Evolutionary conservation across 139 green algal genomes (phyloP).

Genomic region (Chlorella sorokiniana): DNA sequence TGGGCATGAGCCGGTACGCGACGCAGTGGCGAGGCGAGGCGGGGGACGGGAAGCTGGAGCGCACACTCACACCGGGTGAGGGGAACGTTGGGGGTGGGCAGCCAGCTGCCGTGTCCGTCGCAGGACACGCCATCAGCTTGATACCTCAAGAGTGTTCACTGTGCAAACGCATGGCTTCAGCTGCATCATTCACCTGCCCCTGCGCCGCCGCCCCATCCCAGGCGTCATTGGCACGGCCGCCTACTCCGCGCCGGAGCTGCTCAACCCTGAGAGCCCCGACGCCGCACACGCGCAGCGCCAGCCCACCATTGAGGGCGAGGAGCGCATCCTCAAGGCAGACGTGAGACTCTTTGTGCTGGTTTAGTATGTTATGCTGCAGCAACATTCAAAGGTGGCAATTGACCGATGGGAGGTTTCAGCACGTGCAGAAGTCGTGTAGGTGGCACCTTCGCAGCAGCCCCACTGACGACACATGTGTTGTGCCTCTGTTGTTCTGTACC

Average conservation of each 20-base stretch:
- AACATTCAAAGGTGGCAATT: background rate
- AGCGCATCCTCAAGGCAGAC: conserved; percentile 43
- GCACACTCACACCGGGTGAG: conserved; percentile 27
- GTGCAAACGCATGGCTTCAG: too few relatives aligned
- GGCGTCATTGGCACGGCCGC: conserved; percentile 50
- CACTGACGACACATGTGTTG: too few relatives aligned
- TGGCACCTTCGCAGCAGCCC: background rate
- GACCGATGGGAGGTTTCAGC: background rate
- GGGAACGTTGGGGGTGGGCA: background rate
- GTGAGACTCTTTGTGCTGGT: conserved; percentile 45
- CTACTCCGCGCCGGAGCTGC: conserved; percentile 57
- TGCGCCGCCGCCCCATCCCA: conserved; percentile 36
- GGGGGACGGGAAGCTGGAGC: conserved; percentile 5
- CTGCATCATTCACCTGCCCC: background rate
- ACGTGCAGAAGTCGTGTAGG: background rate
- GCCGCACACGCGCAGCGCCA: background rate
- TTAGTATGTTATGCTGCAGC: background rate
- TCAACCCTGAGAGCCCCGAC: conserved; percentile 30
- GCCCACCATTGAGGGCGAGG: background rate
- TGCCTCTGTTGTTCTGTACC: background rate
- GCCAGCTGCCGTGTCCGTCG: too few relatives aligned
- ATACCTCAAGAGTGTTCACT: too few relatives aligned
- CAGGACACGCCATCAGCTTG: too few relatives aligned
- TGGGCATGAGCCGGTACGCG: conserved; percentile 54
- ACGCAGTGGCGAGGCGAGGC: background rate